Base-by-base conservation (phyloP, 2,329 filamentous ascomycete species). In the Colletotrichum echinochloae region DNA sequence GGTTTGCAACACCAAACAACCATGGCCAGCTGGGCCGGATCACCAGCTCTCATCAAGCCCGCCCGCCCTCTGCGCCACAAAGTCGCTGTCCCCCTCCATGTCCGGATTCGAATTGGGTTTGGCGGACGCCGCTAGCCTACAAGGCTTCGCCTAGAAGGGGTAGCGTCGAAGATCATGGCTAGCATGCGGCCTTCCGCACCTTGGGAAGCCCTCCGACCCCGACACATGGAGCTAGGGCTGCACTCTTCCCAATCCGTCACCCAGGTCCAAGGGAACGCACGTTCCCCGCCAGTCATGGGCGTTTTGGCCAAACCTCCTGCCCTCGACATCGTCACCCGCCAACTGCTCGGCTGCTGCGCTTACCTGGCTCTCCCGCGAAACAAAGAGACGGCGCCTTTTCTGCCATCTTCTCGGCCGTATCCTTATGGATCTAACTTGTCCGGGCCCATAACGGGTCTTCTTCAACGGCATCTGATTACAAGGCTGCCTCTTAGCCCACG, bases 351-450 rank as follows among this genome's bases (percentile, higher is more conserved):
- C 60, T 48, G 35, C 62, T 52, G 57, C 67, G 63, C 67, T 70
- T 63, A 37, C 51, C 67, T 70, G 67, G 67, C 20, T 52, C 54
- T 70, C 67, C 67, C 67, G 67, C 20, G 39, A 28, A 59, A 70
- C 64, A 70, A 70, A 70, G 67, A 57, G 64, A 70, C 67, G 67
- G 67, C 67, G 64, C 57, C 67, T 57, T 57, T 70, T 57, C 64
- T 67, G 57, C 37, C 64, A 70, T 44, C 39, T 60, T 70, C 44
- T 62, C 67, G 67, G 67, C 67, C 67, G 67, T 70, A 70, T 70
- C 51, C 64, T 67, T 54, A 67, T 35, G 37, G 52, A 54, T 28
- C 67, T 67, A 70, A 60, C 51, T 16, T 37, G 44, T 35, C 59
- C 28, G 52, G 39, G 35, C 52, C 51, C 64, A 46, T 46, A 70